A percentile compares a stretch with the other conserved stretches of the same genome.
These are phyloP conservation scores for Fonsecaea monophora DNA, from an alignment of 2,329 filamentous ascomycete genomes.

Conservation along the genomic window DNA sequence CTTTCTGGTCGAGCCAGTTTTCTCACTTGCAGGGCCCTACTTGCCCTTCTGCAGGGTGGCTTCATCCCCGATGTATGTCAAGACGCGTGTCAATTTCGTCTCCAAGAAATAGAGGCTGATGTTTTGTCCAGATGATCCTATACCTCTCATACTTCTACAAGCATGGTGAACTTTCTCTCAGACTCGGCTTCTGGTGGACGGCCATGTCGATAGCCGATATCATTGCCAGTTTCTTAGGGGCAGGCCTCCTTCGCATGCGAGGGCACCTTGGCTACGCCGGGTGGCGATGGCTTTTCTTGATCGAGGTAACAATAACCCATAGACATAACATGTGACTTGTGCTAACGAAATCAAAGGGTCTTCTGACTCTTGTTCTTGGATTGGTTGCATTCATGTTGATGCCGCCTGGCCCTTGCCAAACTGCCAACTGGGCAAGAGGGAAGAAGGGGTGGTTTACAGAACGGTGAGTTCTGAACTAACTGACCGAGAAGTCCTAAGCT, in stretches of 20 bases:
- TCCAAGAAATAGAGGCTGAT: background rate
- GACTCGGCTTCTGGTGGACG: slow-evolving; percentile 50
- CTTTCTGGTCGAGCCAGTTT: slow-evolving; percentile 54
- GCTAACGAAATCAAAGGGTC: slow-evolving; percentile 42
- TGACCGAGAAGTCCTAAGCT: background rate
- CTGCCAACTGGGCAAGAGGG: slow-evolving; percentile 61
- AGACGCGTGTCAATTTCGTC: background rate
- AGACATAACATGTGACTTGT: slow-evolving; percentile 44
- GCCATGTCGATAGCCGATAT: slow-evolving; percentile 56
- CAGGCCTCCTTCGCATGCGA: slow-evolving; percentile 48
- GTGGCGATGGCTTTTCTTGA: slow-evolving; percentile 47
- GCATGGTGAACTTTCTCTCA: slow-evolving; percentile 45
- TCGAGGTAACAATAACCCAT: slow-evolving; percentile 42
- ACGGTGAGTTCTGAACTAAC: slow-evolving; percentile 40
- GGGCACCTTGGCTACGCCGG: slow-evolving; percentile 38
- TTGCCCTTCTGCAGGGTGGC: slow-evolving; percentile 61
- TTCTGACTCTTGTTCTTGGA: slow-evolving; percentile 53
- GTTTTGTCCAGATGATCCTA: slow-evolving; percentile 34
- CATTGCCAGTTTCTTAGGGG: slow-evolving; percentile 53
- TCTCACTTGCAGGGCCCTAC: slow-evolving; percentile 53
- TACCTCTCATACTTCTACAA: slow-evolving; percentile 52
- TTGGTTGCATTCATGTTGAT: slow-evolving; percentile 53
- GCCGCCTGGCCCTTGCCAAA: slow-evolving; percentile 50
- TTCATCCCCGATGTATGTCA: slow-evolving; percentile 45
- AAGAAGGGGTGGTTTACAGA: slow-evolving; percentile 69